These are phyloP conservation scores for Paramecium biaurelia DNA, from an alignment of 73 alveolate genomes.

Conservation along the genomic window DNA sequence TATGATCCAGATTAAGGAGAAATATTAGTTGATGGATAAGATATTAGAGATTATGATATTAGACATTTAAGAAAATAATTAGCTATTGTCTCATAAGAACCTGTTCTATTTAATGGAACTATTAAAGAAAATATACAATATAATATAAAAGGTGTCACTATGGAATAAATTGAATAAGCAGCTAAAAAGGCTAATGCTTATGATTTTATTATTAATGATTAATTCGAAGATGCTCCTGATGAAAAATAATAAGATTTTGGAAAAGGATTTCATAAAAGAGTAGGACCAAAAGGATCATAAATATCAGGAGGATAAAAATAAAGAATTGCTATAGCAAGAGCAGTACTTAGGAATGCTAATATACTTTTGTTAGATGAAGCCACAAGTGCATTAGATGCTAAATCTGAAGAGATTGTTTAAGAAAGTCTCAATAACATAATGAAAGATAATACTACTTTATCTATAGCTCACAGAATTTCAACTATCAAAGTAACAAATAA, in stretches of 20 bases:
- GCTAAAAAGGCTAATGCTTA: constrained; percentile 79
- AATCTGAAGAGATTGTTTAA: constrained; percentile 30
- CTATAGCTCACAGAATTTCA: constrained; percentile 80
- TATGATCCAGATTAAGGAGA: constrained; percentile 85
- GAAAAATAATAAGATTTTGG: constrained; percentile 13
- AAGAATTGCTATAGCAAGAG: constrained; percentile 64
- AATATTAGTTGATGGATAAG: constrained; percentile 76
- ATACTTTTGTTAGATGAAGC: constrained; percentile 66
- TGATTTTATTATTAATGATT: constrained; percentile 43
- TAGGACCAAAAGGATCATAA: constrained; percentile 61
- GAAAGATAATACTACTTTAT: constrained; percentile 64
- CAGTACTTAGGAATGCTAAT: constrained; percentile 55
- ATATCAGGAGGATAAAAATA: constrained; percentile 66
- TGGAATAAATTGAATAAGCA: constrained; percentile 77
- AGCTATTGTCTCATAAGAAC: constrained; percentile 93
- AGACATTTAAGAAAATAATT: constrained; percentile 72
- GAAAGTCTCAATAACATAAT: constrained; percentile 9
- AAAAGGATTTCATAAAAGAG: constrained; percentile 60
- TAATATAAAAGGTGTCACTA: constrained; percentile 77
- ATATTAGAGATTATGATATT: constrained; percentile 67
- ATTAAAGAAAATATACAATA: constrained; percentile 78
- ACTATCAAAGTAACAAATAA: constrained; percentile 46
- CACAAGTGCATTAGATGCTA: constrained; percentile 62
- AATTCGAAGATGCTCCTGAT: neutral
- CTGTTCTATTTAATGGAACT: constrained; percentile 81